Evolutionary conservation across 495 filamentous ascomycete species (phyloP).

Genomic region (Chlorociboria aeruginascens): DNA sequence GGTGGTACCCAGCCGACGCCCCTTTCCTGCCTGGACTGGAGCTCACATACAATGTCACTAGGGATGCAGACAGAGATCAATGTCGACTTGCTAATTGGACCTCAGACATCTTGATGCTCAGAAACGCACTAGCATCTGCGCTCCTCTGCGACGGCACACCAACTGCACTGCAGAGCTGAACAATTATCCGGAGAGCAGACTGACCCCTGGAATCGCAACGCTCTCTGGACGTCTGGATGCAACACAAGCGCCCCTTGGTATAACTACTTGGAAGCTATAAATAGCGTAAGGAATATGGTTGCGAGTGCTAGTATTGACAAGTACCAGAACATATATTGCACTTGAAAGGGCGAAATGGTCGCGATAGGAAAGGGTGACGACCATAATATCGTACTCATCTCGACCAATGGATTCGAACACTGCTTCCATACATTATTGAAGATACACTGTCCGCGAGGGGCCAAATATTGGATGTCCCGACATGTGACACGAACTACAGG

Average conservation of each 20-base stretch:
- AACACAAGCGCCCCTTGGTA: neutral
- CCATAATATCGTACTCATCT: neutral
- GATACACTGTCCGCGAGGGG: neutral
- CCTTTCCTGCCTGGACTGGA: neutral
- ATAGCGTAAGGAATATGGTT: neutral
- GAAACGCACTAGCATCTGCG: slow-evolving; percentile 43
- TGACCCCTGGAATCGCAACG: neutral
- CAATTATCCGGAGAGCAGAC: neutral
- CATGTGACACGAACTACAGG: neutral
- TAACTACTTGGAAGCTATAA: neutral
- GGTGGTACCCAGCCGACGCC: neutral
- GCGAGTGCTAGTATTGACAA: neutral
- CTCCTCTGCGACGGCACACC: slow-evolving; percentile 49
- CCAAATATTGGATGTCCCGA: neutral
- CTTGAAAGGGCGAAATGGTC: neutral
- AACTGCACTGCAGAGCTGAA: slow-evolving; percentile 21
- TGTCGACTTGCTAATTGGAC: slow-evolving; percentile 47
- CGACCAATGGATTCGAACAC: neutral
- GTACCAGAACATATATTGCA: slow-evolving; percentile 2
- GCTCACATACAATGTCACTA: neutral
- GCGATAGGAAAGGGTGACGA: slow-evolving; percentile 2
- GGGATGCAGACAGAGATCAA: too few species aligned
- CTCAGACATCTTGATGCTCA: slow-evolving; percentile 41
- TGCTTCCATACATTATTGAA: neutral
- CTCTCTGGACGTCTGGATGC: slow-evolving; percentile 1